Base-by-base conservation (phyloP, 2,329 filamentous ascomycete genomes). In the Colletotrichum siamense region DNA sequence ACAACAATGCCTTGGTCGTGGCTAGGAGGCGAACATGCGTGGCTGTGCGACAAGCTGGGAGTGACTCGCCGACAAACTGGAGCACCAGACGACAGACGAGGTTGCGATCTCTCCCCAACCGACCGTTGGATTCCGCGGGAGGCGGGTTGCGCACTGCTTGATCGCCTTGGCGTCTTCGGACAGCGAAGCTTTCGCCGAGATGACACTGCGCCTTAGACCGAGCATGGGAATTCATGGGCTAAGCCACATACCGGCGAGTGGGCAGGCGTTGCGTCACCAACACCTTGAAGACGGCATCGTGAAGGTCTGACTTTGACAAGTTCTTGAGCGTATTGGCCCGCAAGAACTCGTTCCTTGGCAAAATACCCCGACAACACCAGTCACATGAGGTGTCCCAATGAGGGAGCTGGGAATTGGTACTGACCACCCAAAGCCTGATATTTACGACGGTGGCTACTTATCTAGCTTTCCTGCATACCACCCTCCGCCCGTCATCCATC, bases 11-110 rank as follows among this genome's bases (percentile, higher is more conserved):
- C 63, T 30, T 8, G 57, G 55, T 64, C 63, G 59, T 64, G 73
- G 70, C 55, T 55, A 30, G 22, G 62, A n/a, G 70, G 73, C 70
- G 74, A 65, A 59, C 34, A 15, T 73, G 70, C 65, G 65, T 74
- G 74, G 74, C 70, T 74, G 64, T 76, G 64, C 26, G 28, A 57
- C 44, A 64, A 64, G 62, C 62, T 15, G 62, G 32, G 10, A 39
- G 55, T 26, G n/a, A 26, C 34, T 44, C 32, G 34, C 34, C 22
- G 62, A 39, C 32, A 18, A 64, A 22, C 32, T 26, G n/a, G 22
- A 28, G 44, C n/a, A 24, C 44, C n/a, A n/a, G 18, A 52, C 44
- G n/a, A 52, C 44, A 22, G 44, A 52, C 44, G 44, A 52, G 44
- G 44, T 52, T 52, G 12, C 9, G 62, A 64, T 64, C 15, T 39